These are phyloP conservation scores for Orbilia blumenaviensis DNA, from an alignment of 2,329 filamentous ascomycete species.

Conservation along the genomic window DNA sequence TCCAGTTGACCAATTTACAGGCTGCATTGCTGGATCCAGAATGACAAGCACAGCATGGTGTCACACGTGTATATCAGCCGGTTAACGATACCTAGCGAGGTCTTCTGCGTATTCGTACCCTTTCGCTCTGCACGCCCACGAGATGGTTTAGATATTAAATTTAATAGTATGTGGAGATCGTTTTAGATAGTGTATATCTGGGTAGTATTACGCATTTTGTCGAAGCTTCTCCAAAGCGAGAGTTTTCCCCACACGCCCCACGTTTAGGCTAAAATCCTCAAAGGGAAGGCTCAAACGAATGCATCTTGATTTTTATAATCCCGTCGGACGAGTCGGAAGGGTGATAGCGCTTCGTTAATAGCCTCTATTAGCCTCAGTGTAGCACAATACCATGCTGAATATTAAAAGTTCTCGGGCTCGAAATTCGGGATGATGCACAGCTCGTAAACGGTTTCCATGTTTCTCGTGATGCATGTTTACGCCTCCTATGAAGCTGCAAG, in stretches of 20 bases:
- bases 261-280: conserved; percentile 40
- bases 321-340: conserved; percentile 49
- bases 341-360: conserved; percentile 10
- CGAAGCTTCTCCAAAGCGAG: neutral
- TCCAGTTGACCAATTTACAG: conserved; percentile 1
- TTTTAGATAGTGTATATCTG: conserved; percentile 17
- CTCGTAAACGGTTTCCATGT: conserved; percentile 19
- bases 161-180: conserved; percentile 7
- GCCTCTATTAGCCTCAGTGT: conserved; percentile 14
- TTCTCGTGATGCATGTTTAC: conserved; percentile 10
- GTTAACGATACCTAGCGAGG: conserved; percentile 44
- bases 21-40: conserved; percentile 13
- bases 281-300: conserved; percentile 23
- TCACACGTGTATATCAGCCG: conserved; percentile 44
- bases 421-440: conserved; percentile 3
- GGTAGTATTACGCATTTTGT: neutral
- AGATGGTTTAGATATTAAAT: neutral
- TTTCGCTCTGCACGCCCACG: neutral
- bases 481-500: conserved; percentile 10
- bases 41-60: conserved; percentile 10
- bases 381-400: neutral
- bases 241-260: neutral
- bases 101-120: neutral
- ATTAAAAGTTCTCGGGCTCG: neutral
- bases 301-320: conserved; percentile 36